Base-by-base conservation (phyloP, 495 filamentous ascomycete species). In the Penicillium salamii region DNA sequence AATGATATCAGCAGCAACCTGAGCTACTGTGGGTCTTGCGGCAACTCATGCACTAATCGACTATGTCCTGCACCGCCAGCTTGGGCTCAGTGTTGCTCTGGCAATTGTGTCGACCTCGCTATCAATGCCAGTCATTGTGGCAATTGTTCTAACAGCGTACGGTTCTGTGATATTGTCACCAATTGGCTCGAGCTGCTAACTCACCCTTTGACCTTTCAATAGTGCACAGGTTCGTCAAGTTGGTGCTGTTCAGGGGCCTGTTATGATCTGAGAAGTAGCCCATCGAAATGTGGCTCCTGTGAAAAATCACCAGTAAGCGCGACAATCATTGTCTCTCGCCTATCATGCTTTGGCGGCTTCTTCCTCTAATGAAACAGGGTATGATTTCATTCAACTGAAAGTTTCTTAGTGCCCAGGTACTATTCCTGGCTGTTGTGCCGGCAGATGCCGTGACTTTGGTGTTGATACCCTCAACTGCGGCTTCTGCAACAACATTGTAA, bases 211-310 rank as follows among this genome's bases (percentile, higher is more conserved):
- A 26, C 8, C 3, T 26, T 3, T 26, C 23, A 26, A 3, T 8
- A 26, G 23, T 26, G 23, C 23, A 26, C 23, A 8, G 23, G 23
- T 26, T 26, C 23, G 3, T 26, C 23, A 8, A 26, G 13, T 9
- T 52, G 44, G 20, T 52, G 49, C 35, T 52, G 49, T 9, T 24
- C 13, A 3, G 50, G 42, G 19, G 17, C 9, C 17, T 53, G 50
- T 17, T 9, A 20, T 2, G 20, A 53, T 24, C 36, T 53, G 2
- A 42, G 11, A 19, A 46, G 7, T 4, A 45, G 46, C 15, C 5
- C 37, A 1, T 40, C 36, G 11, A 35, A 47, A 19, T 53, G 50
- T 28, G 50, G 35, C 15, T 52, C 41, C 17, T 53, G 50, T 23
- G 42, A 53, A 17, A 35, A 42, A 5, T n/a, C 36, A 5, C 36